phyloP scores from a whole-genome alignment of 2,329 filamentous ascomycete genomes.

The Fusarium fracticaudum region DNA sequence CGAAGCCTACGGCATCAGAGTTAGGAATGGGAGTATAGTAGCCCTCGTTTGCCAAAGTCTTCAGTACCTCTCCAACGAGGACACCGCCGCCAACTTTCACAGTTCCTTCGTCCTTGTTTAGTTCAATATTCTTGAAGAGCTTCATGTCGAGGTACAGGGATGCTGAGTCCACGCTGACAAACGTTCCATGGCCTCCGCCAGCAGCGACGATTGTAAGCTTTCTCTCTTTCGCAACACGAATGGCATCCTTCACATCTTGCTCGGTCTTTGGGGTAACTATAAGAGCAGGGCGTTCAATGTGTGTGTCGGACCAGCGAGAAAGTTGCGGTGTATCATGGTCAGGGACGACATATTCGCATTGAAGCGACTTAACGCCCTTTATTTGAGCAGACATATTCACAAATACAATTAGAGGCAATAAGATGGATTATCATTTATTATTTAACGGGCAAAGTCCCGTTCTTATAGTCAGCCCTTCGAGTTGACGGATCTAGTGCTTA shows the following conservation, averaged over 20 bases:
- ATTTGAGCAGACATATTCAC: slow-evolving; percentile 16
- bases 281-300: slow-evolving; percentile 40
- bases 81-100: slow-evolving; percentile 47
- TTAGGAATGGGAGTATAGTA: slow-evolving; percentile 47
- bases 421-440: neutral
- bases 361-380: neutral
- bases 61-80: slow-evolving; percentile 41
- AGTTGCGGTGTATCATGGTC: neutral
- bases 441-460: neutral
- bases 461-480: neutral
- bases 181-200: slow-evolving; percentile 44
- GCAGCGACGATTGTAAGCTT: slow-evolving; percentile 42
- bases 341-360: slow-evolving; percentile 1
- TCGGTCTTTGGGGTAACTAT: slow-evolving; percentile 43
- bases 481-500: slow-evolving; percentile 14
- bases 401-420: accelerated
- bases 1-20: slow-evolving; percentile 42
- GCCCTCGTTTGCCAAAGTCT: slow-evolving; percentile 33
- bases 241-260: slow-evolving; percentile 41
- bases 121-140: slow-evolving; percentile 41
- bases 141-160: slow-evolving; percentile 49
- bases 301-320: slow-evolving; percentile 47
- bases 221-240: slow-evolving; percentile 43
- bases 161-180: slow-evolving; percentile 42
- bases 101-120: slow-evolving; percentile 39